Evolutionary conservation across 805 yeast species (phyloP), one percentile per base, ranked within the genome.

Genomic region (Yamadazyma sp.): DNA sequence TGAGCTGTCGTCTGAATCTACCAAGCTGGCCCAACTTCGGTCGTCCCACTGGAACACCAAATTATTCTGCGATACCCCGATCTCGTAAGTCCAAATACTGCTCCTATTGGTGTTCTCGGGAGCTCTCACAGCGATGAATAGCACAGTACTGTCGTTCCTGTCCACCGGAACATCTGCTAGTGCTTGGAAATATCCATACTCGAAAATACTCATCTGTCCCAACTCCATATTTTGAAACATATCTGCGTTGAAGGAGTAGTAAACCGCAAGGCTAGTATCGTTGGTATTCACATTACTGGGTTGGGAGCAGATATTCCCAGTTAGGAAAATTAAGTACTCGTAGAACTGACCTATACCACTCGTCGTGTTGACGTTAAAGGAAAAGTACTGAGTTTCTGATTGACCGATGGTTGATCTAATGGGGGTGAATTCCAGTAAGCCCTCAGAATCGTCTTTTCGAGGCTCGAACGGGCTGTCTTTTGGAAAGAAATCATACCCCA

Each of bases 21-120:
- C 74, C 12, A 83, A 61, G 23, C 58, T 50, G 0, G 78, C 71
- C 74, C 78, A 73, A 8, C 77, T 54, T 12, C 75, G 62, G 29
- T 67, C 64, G 55, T 82, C 88, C 84, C 86, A 83, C 52, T 82
- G 86, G 49, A 75, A 83, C 1, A 78, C 77, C 46, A 82, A 61
- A 53, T 80, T 80, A 34, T 68, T 68, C 49, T 73, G 80, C 2
- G 87, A 79, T 2, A 78, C 74, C 3, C 87, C 90, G 22, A 88
- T 57, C 52, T 80, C 77, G 51, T 81, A 84, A 6, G 66, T 46
- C 90, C 90, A 83, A n/a, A 35, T 28, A 12, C 59, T 62, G 1
- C 63, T 40, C 9, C 24, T 26, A 41, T 69, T 62, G 15, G 63
- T 54, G 46, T 62, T 63, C 44, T 66, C 59, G 6, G 73, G 73